These are phyloP conservation scores for Xylaria longipes DNA, from an alignment of 495 filamentous ascomycete species.

Conservation along the genomic window DNA sequence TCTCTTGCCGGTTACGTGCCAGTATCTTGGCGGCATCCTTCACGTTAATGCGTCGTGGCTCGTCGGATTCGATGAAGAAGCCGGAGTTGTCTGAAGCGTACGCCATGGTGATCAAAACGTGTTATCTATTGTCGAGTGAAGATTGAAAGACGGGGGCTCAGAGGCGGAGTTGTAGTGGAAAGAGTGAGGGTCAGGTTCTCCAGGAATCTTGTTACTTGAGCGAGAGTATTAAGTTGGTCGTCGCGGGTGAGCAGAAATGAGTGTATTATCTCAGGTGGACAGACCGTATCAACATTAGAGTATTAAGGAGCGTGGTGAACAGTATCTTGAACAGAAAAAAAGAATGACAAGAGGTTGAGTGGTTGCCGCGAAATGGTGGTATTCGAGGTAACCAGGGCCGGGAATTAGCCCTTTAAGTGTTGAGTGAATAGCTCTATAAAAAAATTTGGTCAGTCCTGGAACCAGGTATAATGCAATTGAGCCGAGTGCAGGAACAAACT, in stretches of 20 bases:
- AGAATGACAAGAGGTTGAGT: slow-evolving; percentile 56
- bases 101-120: slow-evolving; percentile 69
- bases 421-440: slow-evolving; percentile 39
- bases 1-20: slow-evolving; percentile 77
- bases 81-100: slow-evolving; percentile 65
- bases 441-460: slow-evolving; percentile 39
- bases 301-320: slow-evolving; percentile 63
- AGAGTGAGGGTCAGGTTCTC: slow-evolving; percentile 59
- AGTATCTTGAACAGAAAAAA: slow-evolving; percentile 47
- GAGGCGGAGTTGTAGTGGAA: slow-evolving; percentile 38
- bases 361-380: slow-evolving; percentile 44
- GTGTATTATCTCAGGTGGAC: slow-evolving; percentile 51
- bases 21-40: slow-evolving; percentile 77
- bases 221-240: slow-evolving; percentile 49
- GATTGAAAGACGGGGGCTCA: slow-evolving; percentile 26
- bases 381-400: slow-evolving; percentile 45
- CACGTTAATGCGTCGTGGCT: slow-evolving; percentile 60
- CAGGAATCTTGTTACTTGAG: slow-evolving; percentile 51
- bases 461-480: slow-evolving; percentile 33
- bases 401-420: slow-evolving; percentile 47
- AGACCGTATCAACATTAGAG: slow-evolving; percentile 54
- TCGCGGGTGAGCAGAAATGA: slow-evolving; percentile 51
- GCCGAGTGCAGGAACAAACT: slow-evolving; percentile 35
- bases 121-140: slow-evolving; percentile 28
- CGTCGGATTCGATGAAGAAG: slow-evolving; percentile 88